phyloP scores from a whole-genome alignment of 345 rosid genomes.

The Dipteronia dyeriana region DNA sequence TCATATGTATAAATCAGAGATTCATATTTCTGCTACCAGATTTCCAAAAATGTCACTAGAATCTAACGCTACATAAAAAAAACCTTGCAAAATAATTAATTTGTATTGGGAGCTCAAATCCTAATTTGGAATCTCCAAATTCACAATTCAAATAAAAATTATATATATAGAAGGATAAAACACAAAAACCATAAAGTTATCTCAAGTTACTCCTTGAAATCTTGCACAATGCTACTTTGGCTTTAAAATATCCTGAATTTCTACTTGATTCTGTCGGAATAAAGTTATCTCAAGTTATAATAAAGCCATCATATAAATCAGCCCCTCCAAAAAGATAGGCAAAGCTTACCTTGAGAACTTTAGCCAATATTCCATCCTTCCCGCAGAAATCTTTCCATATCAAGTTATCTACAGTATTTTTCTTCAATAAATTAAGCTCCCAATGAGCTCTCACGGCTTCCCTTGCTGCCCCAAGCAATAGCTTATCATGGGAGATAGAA shows the following conservation, averaged over 20 bases:
- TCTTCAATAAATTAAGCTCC: constrained; percentile 90
- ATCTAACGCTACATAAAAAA: too few species aligned
- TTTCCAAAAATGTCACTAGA: too few species aligned
- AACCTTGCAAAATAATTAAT: too few species aligned
- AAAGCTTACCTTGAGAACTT: constrained; percentile 76
- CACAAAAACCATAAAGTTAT: not conserved
- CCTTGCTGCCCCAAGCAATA: constrained; percentile 98
- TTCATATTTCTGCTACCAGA: too few species aligned
- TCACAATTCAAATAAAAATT: not conserved
- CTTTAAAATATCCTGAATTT: not conserved
- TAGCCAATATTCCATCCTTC: constrained; percentile 78
- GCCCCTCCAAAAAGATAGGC: constrained; percentile 13
- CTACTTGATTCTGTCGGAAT: not conserved
- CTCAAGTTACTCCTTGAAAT: not conserved
- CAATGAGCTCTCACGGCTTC: constrained; percentile 97
- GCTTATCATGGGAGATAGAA: constrained; percentile 94
- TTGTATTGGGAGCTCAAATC: not conserved
- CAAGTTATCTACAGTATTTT: constrained; percentile 66
- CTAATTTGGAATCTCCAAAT: not conserved
- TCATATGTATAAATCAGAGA: too few species aligned
- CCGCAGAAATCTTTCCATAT: constrained; percentile 89
- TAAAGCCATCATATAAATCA: not conserved
- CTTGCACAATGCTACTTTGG: not conserved
- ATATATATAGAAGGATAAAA: not conserved
- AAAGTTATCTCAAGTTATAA: not conserved